Conservation (phyloP, 768 basidiomycete genomes). For the Mycena polygramma region DNA sequence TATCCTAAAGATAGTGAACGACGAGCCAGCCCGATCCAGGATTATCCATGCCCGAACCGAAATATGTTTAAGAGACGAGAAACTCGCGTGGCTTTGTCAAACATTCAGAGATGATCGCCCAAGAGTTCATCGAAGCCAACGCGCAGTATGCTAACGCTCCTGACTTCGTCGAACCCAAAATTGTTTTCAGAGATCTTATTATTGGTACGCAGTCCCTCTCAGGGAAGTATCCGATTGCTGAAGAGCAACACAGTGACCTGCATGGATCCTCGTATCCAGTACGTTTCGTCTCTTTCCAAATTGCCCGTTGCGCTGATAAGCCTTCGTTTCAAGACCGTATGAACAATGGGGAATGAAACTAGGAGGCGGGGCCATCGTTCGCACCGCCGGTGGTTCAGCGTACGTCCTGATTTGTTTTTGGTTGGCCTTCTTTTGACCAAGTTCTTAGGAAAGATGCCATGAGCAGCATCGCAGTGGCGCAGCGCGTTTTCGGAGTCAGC, state of each 20-base stretch:
- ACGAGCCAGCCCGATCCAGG: not conserved
- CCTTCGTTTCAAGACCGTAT: constrained; percentile 49
- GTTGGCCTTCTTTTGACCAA: not conserved
- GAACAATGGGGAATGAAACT: constrained; percentile 60
- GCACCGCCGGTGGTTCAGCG: constrained; percentile 66
- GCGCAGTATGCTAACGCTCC: constrained; percentile 50
- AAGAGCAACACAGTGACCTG: constrained; percentile 54
- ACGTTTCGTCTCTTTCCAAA: constrained; percentile 4
- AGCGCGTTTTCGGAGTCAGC: constrained; percentile 62
- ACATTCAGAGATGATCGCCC: constrained; percentile 9
- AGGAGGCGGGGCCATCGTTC: constrained; percentile 65
- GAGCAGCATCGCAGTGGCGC: constrained; percentile 64
- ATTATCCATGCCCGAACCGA: not conserved
- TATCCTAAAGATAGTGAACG: too few species aligned
- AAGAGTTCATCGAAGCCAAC: constrained; percentile 44
- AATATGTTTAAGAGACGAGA: not conserved
- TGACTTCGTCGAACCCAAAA: constrained; percentile 55
- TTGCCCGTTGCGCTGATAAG: not conserved
- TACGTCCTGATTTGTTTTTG: constrained; percentile 42
- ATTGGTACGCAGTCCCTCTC: constrained; percentile 45
- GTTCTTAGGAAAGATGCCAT: constrained; percentile 59
- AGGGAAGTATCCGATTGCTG: not conserved
- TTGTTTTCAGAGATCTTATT: constrained; percentile 49
- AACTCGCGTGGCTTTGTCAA: not conserved
- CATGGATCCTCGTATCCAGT: constrained; percentile 70